Evolutionary conservation across 257 asterid genomes (phyloP).

Genomic region (Capsicum baccatum): DNA sequence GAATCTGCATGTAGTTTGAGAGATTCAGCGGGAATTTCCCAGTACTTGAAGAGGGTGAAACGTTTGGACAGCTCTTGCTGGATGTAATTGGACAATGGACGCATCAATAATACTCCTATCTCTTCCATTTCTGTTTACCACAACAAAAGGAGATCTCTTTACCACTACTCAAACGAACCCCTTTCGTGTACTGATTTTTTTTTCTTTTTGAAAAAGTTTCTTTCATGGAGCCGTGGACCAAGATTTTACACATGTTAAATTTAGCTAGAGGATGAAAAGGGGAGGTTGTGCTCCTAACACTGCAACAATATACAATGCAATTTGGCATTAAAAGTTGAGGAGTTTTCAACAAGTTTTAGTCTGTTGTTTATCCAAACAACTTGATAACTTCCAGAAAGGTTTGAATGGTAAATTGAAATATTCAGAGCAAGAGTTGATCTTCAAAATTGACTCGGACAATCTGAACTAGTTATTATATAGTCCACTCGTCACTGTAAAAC

Average conservation of each 20-base stretch:
- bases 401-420: background rate
- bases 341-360: background rate
- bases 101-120: constrained; percentile 54
- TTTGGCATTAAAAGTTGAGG: background rate
- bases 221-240: background rate
- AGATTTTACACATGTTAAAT: background rate
- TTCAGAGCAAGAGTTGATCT: background rate
- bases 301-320: background rate
- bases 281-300: background rate
- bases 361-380: background rate
- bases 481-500: background rate
- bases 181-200: background rate
- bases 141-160: background rate
- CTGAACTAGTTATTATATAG: background rate
- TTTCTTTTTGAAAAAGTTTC: no score
- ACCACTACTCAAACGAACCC: background rate
- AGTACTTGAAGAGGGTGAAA: constrained; percentile 53
- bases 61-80: constrained; percentile 52
- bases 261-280: background rate
- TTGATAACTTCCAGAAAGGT: background rate
- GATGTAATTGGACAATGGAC: constrained; percentile 57
- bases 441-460: background rate
- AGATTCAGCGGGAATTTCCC: constrained; percentile 50
- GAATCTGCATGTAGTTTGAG: constrained; percentile 40
- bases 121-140: constrained; percentile 40